Percentiles rank a stretch among this genome's conserved stretches.
These are phyloP conservation scores for Kluyveromyces wickerhamii DNA, from an alignment of 805 yeast species.

Conservation along the genomic window DNA sequence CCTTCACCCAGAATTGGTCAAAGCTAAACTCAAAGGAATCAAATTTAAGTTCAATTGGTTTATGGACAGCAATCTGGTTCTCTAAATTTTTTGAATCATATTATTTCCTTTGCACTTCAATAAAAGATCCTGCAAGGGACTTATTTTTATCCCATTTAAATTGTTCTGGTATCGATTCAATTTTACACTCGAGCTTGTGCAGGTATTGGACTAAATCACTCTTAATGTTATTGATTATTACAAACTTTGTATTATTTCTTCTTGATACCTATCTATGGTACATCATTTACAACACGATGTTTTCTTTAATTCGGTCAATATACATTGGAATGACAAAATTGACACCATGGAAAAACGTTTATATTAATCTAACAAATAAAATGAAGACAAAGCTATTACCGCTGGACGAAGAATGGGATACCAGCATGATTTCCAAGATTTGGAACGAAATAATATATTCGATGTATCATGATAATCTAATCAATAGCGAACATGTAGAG, in stretches of 20 bases:
- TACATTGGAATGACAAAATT: constrained; percentile 63
- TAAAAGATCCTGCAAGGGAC: constrained; percentile 58
- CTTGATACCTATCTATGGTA: constrained; percentile 76
- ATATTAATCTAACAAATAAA: constrained; percentile 59
- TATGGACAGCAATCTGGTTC: constrained; percentile 51
- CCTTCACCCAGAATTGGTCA: constrained; percentile 32
- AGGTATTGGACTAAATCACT: constrained; percentile 42
- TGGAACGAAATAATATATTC: constrained; percentile 70
- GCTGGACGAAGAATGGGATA: constrained; percentile 4
- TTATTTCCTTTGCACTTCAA: constrained; percentile 55
- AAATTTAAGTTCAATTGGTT: constrained; percentile 36
- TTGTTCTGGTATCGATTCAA: constrained; percentile 46
- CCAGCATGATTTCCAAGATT: constrained; percentile 34
- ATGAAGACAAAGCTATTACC: constrained; percentile 51
- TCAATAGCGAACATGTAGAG: constrained; percentile 57
- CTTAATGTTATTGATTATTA: constrained; percentile 38
- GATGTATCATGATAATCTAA: constrained; percentile 62
- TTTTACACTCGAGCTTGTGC: constrained; percentile 44
- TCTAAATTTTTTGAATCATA: constrained; percentile 62
- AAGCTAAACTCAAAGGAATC: constrained; percentile 15
- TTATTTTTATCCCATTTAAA: constrained; percentile 40
- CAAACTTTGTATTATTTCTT: constrained; percentile 55
- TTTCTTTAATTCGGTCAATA: constrained; percentile 55
- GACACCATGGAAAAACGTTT: constrained; percentile 75
- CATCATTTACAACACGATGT: constrained; percentile 57